Base-by-base conservation (phyloP, 2,329 filamentous ascomycete species). In the Helotiales sp. region DNA sequence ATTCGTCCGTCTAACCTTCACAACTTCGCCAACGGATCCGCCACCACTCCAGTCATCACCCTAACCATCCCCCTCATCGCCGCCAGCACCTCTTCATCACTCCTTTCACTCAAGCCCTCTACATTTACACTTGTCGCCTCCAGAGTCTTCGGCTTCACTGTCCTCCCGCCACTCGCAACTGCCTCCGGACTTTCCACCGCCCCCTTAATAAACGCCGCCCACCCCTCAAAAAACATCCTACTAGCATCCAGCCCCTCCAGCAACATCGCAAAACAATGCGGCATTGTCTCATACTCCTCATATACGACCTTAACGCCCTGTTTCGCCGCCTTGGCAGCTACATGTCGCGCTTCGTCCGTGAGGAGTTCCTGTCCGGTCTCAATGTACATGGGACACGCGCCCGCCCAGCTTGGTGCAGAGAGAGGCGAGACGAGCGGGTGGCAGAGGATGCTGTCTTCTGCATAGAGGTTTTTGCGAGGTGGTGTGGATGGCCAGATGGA, bases 251-350 rank as follows among this genome's bases (percentile, higher is more conserved):
- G 76, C 4, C 79, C 78, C 1, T 82, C 78, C 64, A 92, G 78
- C 1, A 92, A 70, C 69, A 88, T 73, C 0, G 85, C 86, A 75
- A 93, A 95, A 72, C 87, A 88, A 78, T 94, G 92, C 63, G 92
- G 91, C 92, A 95, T 95, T 2, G 87, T 90, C 77, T 93, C 89
- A 76, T 89, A 96, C 78, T 93, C 87, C 76, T 92, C 87, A 73
- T 89, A 91, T 3, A 87, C 82, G 0, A 94, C 86, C 0, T 74
- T 75, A 0, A 90, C 89, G 5, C 86, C 87, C 54, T 91, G 86
- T 7, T 73, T 70, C 17, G 81, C 81, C 11, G 91, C 81, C 45
- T 84, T 82, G 47, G 80, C 78, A 0, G 89, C 90, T 1, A 92
- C 75, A 61, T 87, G 86, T 70, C 83, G 84, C 67, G 83, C 84